These are phyloP conservation scores for Tylopilus intermedius DNA, from an alignment of 768 basidiomycete species.

Conservation along the genomic window DNA sequence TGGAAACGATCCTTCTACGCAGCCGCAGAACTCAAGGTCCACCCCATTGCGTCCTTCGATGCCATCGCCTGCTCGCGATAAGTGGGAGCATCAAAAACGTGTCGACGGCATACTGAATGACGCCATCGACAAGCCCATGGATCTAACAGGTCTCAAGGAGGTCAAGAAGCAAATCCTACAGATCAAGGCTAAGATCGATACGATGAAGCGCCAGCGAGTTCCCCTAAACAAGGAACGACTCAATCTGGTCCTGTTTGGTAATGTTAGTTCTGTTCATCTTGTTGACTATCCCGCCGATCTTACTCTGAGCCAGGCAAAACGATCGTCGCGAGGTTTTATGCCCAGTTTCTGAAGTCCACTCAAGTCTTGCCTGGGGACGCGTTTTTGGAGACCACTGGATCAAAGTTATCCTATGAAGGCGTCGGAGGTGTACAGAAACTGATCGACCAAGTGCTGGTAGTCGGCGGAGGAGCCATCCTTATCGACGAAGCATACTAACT, in stretches of 20 bases:
- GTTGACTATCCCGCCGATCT: neutral
- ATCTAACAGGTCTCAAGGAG: constrained; percentile 58
- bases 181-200: constrained; percentile 52
- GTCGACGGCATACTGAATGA: constrained; percentile 48
- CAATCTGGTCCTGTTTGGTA: constrained; percentile 59
- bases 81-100: constrained; percentile 34
- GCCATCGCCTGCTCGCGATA: constrained; percentile 11
- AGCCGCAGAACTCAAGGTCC: constrained; percentile 1
- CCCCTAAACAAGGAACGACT: constrained; percentile 52
- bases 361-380: constrained; percentile 46
- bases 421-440: constrained; percentile 31
- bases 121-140: constrained; percentile 62
- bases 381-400: constrained; percentile 62
- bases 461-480: constrained; percentile 63
- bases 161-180: constrained; percentile 55
- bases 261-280: constrained; percentile 53
- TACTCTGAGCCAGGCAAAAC: constrained; percentile 8
- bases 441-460: constrained; percentile 41
- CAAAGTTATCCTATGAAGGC: constrained; percentile 53
- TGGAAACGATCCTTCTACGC: neutral
- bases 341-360: constrained; percentile 54
- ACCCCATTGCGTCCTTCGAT: constrained; percentile 2
- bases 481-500: constrained; percentile 73
- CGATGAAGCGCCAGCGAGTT: constrained; percentile 43
- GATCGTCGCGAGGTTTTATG: constrained; percentile 49